Evolutionary conservation across 495 filamentous ascomycete genomes (phyloP).

Genomic region (Beverwykella pulmonaria): DNA sequence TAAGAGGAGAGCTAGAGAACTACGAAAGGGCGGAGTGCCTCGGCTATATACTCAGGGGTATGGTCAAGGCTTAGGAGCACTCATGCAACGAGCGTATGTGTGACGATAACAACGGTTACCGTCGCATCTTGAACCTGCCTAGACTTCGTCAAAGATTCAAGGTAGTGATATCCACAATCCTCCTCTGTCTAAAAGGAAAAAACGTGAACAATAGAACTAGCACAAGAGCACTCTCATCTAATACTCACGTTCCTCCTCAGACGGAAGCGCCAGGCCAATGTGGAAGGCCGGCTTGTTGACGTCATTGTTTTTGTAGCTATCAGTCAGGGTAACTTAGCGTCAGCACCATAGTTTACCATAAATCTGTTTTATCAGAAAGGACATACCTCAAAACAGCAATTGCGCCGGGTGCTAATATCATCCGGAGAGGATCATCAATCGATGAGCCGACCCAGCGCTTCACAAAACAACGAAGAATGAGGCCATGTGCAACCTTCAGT

Average conservation of each 20-base stretch:
- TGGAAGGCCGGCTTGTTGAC: conserved; percentile 72
- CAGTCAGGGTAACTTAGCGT: background rate
- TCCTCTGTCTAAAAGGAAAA: no score
- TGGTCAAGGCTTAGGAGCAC: no score
- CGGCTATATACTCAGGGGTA: no score
- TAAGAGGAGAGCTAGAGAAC: no score
- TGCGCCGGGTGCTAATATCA: conserved; percentile 81
- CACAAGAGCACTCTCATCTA: no score
- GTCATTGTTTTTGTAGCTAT: conserved; percentile 68
- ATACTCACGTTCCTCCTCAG: background rate
- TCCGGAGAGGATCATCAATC: conserved; percentile 64
- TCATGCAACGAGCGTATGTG: no score
- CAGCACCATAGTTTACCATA: background rate
- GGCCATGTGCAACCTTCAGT: conserved; percentile 68
- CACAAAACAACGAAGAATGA: conserved; percentile 85
- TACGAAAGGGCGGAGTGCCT: no score
- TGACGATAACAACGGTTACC: no score
- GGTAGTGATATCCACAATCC: no score
- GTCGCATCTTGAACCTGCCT: no score
- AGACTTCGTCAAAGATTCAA: no score
- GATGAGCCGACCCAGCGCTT: conserved; percentile 81
- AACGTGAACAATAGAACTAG: no score
- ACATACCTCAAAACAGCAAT: conserved; percentile 76
- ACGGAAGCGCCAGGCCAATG: conserved; percentile 33
- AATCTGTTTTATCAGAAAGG: background rate